A percentile compares a stretch with the other conserved stretches of the same genome.
Conservation (phyloP, 2,329 filamentous ascomycete species). For the Dactylellina drechsleri region DNA sequence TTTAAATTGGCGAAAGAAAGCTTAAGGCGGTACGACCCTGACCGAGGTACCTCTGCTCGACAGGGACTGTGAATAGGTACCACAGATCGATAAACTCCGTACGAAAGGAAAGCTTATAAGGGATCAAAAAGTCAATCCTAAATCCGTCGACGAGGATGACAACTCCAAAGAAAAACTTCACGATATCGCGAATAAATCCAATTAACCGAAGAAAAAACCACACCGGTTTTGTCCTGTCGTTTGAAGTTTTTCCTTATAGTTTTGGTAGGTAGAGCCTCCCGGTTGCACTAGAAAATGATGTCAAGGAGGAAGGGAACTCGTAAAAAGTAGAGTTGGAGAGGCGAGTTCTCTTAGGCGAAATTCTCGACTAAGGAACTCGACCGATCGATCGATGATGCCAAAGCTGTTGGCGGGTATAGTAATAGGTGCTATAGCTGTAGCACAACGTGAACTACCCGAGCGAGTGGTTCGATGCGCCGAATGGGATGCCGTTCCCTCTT, state of each 20-base stretch:
- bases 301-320: not conserved
- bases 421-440: too few relatives aligned
- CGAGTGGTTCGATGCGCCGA: not conserved
- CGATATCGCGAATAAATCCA: constrained; percentile 22
- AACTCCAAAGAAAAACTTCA: constrained; percentile 35
- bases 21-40: constrained; percentile 22
- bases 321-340: not conserved
- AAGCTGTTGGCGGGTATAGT: too few relatives aligned
- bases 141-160: constrained; percentile 34
- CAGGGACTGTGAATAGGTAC: constrained; percentile 3
- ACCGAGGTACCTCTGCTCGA: constrained; percentile 38
- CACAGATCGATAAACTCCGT: too few relatives aligned
- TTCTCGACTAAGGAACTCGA: constrained; percentile 4
- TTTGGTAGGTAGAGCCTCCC: constrained; percentile 7
- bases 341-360: not conserved
- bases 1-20: constrained; percentile 31
- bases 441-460: too few relatives aligned
- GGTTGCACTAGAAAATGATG: constrained; percentile 10
- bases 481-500: not conserved
- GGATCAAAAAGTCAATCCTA: constrained; percentile 32
- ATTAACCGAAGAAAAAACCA: constrained; percentile 29
- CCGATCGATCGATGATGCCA: constrained; percentile 1
- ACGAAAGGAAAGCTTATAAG: constrained; percentile 4
- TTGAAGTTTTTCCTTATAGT: not conserved
- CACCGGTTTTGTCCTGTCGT: constrained; percentile 27